Conservation (phyloP, 148 eudicot species). For the Vaccinium macrocarpon region DNA sequence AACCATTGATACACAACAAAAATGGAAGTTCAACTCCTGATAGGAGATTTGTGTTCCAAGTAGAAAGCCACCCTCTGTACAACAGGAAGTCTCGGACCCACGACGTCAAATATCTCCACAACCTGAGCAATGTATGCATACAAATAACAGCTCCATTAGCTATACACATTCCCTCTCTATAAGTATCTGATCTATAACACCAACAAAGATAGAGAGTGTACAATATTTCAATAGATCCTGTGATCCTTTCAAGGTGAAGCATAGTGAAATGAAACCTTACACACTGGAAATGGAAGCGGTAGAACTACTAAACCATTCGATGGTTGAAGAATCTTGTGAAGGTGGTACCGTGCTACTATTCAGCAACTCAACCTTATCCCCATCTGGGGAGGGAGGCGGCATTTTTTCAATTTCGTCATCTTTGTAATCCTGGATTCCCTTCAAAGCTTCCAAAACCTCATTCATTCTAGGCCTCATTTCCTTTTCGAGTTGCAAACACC, state of each 20-base stretch:
- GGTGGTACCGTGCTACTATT: conserved; percentile 20
- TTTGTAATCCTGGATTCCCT: conserved; percentile 23
- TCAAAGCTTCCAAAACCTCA: conserved; percentile 18
- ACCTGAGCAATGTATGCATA: not conserved
- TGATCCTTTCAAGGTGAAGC: not conserved
- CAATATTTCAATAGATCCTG: no score
- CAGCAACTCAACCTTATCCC: conserved; percentile 35
- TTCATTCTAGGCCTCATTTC: conserved; percentile 37
- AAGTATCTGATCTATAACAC: not conserved
- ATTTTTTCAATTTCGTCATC: not conserved
- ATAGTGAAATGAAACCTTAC: conserved; percentile 9
- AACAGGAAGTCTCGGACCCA: no score
- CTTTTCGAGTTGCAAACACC: conserved; percentile 12
- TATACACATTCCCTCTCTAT: not conserved
- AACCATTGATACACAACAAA: not conserved
- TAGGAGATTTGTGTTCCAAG: not conserved
- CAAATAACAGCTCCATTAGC: not conserved
- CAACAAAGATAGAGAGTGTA: not conserved
- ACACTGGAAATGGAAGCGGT: conserved; percentile 39
- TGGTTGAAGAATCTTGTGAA: conserved; percentile 43
- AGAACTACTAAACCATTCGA: conserved; percentile 35
- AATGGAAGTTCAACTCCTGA: not conserved
- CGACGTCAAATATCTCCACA: no score
- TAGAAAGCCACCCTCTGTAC: not conserved
- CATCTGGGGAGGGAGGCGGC: conserved; percentile 9